Evolutionary conservation across 1,139 yeast species (phyloP), one percentile per base, ranked within the genome.

Genomic region (Yamadazyma siamensis): DNA sequence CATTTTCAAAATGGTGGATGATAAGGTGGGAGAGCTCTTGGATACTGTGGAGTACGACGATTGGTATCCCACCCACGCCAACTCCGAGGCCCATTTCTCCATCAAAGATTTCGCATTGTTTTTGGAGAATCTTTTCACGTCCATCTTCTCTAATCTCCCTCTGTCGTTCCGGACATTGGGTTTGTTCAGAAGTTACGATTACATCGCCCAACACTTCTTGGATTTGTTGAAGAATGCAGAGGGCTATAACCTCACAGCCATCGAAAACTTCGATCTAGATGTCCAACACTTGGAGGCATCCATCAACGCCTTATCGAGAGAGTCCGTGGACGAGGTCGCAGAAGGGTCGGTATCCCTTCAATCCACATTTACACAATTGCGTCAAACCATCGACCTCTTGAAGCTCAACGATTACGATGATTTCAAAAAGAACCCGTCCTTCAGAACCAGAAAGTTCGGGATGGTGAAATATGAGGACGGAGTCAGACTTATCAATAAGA

Each of bases 1-100:
- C 26, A 74, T 91, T 40, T 88, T 88, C 53, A 77, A 78, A 35
- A 71, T 83, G 72, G 85, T 84, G 38, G 96, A 88, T 52, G 71
- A 73, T 23, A 84, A 85, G 46, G 80, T 91, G 25, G 75, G 77
- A 35, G 94, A 82, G 52, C 75, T 89, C 41, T 65, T 91, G 47
- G 96, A 85, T 37, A 75, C 85, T 61, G 85, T 87, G 10, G 95
- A 86, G 40, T 84, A 88, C 54, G 86, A 86, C 46, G 89, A 96
- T 82, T 68, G 72, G 50, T 58, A 80, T 4, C 74, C 77, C 5
- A 52, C 54, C 3, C 50, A 45, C 9, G 51, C 64, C 13, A 74
- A 76, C 38, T 52, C 47, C 1, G 85, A 80, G 36, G 94, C 96
- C 11, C 83, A 85, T 41, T 72, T 73, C 41, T 81, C 84, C 31